Evolutionary conservation across 2,329 filamentous ascomycete species (phyloP).

Genomic region (Grosmannia clavigera): DNA sequence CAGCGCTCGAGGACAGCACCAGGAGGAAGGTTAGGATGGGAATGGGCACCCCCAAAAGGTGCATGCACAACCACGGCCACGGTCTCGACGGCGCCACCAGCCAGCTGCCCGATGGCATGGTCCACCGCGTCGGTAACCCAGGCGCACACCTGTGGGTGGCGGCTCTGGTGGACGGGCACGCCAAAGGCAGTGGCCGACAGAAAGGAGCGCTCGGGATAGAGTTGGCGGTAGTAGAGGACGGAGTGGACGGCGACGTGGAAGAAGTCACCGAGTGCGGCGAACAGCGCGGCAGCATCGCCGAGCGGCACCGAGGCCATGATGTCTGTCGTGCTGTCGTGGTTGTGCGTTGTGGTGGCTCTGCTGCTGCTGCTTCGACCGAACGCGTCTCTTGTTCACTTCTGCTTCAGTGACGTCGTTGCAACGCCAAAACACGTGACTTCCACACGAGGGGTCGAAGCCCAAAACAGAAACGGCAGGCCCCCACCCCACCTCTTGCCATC

Average conservation of each 20-base stretch:
- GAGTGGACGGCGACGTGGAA: constrained; percentile 75
- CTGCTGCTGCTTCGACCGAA: not conserved
- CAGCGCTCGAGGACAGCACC: constrained; percentile 44
- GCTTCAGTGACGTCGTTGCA: not conserved
- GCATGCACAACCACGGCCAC: constrained; percentile 11
- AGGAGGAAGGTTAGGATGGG: constrained; percentile 1
- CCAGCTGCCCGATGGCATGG: constrained; percentile 58
- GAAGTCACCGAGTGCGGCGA: constrained; percentile 64
- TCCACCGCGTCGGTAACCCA: constrained; percentile 76
- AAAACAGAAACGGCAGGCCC: not conserved
- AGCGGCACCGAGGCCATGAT: constrained; percentile 3
- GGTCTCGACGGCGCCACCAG: constrained; percentile 28
- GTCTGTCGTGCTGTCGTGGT: not conserved
- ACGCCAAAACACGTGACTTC: constrained; percentile 3
- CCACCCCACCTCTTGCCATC: not conserved
- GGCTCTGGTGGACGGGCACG: constrained; percentile 70
- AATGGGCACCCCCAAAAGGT: constrained; percentile 7
- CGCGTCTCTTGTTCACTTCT: not conserved
- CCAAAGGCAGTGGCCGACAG: constrained; percentile 71
- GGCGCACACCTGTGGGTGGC: constrained; percentile 72
- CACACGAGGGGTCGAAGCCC: not conserved
- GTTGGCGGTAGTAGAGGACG: constrained; percentile 66
- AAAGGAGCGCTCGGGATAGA: constrained; percentile 72
- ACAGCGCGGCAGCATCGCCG: constrained; percentile 37
- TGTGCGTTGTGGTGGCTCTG: not conserved